Conservation (phyloP, 2,329 filamentous ascomycete species). For the Ophiostoma sp. region DNA sequence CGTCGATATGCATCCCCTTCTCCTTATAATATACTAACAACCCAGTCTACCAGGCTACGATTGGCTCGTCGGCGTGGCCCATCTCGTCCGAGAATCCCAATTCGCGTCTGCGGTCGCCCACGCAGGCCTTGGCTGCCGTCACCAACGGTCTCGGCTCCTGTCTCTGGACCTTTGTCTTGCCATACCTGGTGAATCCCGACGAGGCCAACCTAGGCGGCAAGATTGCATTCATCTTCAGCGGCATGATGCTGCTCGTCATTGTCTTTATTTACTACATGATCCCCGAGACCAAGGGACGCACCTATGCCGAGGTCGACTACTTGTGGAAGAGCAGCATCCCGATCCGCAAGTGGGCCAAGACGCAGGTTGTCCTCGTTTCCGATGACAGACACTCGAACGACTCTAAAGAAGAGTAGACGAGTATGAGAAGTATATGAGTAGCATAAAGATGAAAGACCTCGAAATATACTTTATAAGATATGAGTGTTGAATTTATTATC, state of each 20-base stretch:
- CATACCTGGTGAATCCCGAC: background rate
- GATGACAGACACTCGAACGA: background rate
- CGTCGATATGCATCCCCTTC: no score
- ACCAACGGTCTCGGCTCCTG: background rate
- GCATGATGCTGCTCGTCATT: background rate
- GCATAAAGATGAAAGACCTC: no score
- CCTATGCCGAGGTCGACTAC: background rate
- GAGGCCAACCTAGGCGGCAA: background rate
- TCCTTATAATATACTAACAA: no score
- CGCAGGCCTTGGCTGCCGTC: background rate
- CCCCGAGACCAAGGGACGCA: background rate
- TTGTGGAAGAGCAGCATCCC: background rate
- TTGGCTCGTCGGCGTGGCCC: background rate
- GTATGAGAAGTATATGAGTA: no score
- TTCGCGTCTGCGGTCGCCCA: background rate
- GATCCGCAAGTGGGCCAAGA: background rate
- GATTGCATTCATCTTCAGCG: background rate
- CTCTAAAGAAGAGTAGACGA: background rate
- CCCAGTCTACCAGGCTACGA: no score
- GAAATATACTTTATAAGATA: no score
- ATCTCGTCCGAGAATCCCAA: conserved; percentile 5
- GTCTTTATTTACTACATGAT: conserved; percentile 1
- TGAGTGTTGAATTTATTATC: no score
- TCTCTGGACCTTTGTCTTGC: background rate
- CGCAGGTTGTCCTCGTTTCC: background rate